phyloP scores from a whole-genome alignment of 225 moss, liverwort and hornwort genomes.

The Anthoceros angustus region DNA sequence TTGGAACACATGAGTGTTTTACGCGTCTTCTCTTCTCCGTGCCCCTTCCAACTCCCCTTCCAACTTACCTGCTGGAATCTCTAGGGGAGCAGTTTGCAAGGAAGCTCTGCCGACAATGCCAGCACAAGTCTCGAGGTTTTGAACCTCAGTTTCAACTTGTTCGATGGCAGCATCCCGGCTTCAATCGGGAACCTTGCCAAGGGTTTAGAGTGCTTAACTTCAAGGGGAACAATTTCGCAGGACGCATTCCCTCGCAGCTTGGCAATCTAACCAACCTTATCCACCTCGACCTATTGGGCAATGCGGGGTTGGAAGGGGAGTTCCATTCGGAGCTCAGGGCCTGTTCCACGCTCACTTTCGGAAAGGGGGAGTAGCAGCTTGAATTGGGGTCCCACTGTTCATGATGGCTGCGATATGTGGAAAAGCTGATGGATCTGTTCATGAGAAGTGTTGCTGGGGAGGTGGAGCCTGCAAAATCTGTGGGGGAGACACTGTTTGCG shows the following conservation, averaged over 20 bases:
- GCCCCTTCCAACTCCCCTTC: too few relatives aligned
- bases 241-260: background rate
- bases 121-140: background rate
- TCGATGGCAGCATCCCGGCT: background rate
- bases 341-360: constrained; percentile 18
- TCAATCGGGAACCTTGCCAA: background rate
- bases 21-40: background rate
- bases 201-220: background rate
- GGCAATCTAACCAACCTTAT: background rate
- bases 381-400: constrained; percentile 47
- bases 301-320: background rate
- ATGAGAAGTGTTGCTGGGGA: constrained; percentile 82
- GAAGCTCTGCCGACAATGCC: background rate
- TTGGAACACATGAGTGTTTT: background rate
- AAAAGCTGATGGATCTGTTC: constrained; percentile 57
- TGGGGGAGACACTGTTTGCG: constrained; percentile 81
- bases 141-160: background rate
- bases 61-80: background rate
- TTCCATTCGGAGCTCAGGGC: background rate
- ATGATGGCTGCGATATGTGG: constrained; percentile 49
- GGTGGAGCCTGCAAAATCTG: constrained; percentile 78
- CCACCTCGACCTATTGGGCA: background rate
- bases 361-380: constrained; percentile 87
- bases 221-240: background rate
- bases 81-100: background rate